Evolutionary conservation across 2,329 filamentous ascomycete genomes (phyloP).

Genomic region (Bretziella fagacearum): DNA sequence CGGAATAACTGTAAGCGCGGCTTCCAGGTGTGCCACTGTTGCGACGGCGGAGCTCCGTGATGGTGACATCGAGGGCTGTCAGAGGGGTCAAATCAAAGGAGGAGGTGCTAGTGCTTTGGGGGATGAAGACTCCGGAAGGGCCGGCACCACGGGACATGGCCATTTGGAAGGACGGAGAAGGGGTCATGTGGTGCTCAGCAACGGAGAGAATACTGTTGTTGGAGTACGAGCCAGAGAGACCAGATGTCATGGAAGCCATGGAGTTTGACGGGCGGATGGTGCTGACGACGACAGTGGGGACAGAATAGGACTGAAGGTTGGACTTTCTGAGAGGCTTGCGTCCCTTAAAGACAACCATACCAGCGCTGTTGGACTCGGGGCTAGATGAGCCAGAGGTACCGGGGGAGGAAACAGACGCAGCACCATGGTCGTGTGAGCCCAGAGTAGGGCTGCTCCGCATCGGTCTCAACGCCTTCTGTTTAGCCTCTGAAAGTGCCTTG

Average conservation of each 20-base stretch:
- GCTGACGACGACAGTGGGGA: constrained; percentile 5
- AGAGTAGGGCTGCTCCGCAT: constrained; percentile 13
- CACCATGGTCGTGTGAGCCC: constrained; percentile 10
- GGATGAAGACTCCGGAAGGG: constrained; percentile 12
- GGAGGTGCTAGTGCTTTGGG: constrained; percentile 10
- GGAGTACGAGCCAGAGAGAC: constrained; percentile 5
- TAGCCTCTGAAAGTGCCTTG: background rate
- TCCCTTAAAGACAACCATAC: background rate
- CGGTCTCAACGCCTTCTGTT: constrained; percentile 6
- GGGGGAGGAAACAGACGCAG: constrained; percentile 9
- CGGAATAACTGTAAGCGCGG: constrained; percentile 21
- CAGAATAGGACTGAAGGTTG: background rate
- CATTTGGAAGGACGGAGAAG: constrained; percentile 12
- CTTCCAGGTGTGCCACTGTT: constrained; percentile 34
- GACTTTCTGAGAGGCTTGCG: background rate
- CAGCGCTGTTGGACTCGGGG: background rate
- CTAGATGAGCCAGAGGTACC: constrained; percentile 10
- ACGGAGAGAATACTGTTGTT: constrained; percentile 5
- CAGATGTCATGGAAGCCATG: background rate
- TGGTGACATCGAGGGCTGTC: constrained; percentile 25
- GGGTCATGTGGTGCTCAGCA: background rate
- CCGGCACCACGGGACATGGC: constrained; percentile 14
- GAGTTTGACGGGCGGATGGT: background rate
- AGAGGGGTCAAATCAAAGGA: constrained; percentile 15
- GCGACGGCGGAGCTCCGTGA: constrained; percentile 39